These are phyloP conservation scores for Neurospora sp. DNA, from an alignment of 2,329 filamentous ascomycete genomes.

Conservation along the genomic window DNA sequence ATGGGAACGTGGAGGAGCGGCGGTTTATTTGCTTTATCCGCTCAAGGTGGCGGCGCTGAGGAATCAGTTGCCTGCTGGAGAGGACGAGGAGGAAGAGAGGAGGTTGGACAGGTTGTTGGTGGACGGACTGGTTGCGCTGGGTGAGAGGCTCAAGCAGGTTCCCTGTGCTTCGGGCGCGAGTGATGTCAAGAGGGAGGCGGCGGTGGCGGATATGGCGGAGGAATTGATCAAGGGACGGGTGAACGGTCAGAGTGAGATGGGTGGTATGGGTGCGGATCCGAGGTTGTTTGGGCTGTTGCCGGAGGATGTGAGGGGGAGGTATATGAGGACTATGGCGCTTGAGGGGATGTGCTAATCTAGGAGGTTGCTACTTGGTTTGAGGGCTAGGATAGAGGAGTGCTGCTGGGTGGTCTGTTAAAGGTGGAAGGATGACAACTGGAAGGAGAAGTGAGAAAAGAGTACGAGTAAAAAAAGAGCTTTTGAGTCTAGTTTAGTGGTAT, in stretches of 20 bases:
- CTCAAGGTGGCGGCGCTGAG: constrained; percentile 31
- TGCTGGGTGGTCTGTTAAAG: not conserved
- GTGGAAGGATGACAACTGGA: not conserved
- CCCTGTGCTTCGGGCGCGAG: constrained; percentile 39
- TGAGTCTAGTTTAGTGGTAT: not conserved
- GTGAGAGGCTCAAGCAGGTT: constrained; percentile 18
- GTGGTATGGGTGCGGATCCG: constrained; percentile 37
- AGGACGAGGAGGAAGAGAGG: constrained; percentile 26
- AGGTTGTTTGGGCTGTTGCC: constrained; percentile 49
- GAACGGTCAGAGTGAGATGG: not conserved
- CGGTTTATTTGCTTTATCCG: constrained; percentile 62
- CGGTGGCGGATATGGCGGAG: constrained; percentile 72
- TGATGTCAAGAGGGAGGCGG: constrained; percentile 52
- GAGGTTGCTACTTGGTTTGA: not conserved
- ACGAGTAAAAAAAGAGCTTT: not conserved
- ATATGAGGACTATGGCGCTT: constrained; percentile 35
- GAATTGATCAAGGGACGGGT: constrained; percentile 52
- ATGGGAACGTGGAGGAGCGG: constrained; percentile 65
- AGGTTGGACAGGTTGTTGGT: constrained; percentile 28
- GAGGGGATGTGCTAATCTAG: constrained; percentile 1
- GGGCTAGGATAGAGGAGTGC: not conserved
- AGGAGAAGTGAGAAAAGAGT: not conserved
- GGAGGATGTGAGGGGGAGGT: constrained; percentile 60
- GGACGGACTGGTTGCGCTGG: constrained; percentile 45
- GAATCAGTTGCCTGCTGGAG: constrained; percentile 23